phyloP scores from a whole-genome alignment of 2,329 filamentous ascomycete genomes.

The Chlorencoelia australis region DNA sequence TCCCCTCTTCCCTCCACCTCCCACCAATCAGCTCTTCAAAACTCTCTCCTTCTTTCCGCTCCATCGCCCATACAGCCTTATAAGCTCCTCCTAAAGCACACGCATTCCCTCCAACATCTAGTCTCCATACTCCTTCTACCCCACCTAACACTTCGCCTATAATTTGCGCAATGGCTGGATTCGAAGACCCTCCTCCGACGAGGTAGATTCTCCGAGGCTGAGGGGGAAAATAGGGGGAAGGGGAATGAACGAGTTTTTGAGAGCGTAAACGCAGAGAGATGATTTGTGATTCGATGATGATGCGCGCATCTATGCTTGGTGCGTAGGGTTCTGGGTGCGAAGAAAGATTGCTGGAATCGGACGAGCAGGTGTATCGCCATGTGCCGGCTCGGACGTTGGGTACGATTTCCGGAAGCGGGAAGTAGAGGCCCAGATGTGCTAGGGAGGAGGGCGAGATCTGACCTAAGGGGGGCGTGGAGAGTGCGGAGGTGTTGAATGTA shows the following conservation, averaged over 20 bases:
- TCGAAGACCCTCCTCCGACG: slow-evolving; percentile 83
- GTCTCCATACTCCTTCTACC: slow-evolving; percentile 79
- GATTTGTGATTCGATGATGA: slow-evolving; percentile 90
- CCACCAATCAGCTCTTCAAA: slow-evolving; percentile 82
- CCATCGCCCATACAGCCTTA: slow-evolving; percentile 89
- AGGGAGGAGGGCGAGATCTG: slow-evolving; percentile 41
- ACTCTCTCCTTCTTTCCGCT: slow-evolving; percentile 53
- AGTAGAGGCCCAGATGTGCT: slow-evolving; percentile 90
- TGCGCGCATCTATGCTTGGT: slow-evolving; percentile 64
- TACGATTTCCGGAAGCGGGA: slow-evolving; percentile 89
- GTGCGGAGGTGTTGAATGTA: slow-evolving; percentile 65
- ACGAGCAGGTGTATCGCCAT: slow-evolving; percentile 64
- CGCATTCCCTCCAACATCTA: slow-evolving; percentile 91
- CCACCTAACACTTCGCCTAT: slow-evolving; percentile 84
- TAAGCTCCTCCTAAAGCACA: slow-evolving; percentile 91
- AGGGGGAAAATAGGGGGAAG: slow-evolving; percentile 50
- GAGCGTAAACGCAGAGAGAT: slow-evolving; percentile 83
- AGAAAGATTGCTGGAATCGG: slow-evolving; percentile 42
- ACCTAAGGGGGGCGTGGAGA: slow-evolving; percentile 59
- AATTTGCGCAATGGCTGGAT: slow-evolving; percentile 77
- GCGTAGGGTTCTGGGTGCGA: slow-evolving; percentile 37
- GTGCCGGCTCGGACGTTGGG: slow-evolving; percentile 80
- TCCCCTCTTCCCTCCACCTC: slow-evolving; percentile 77
- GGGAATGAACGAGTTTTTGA: slow-evolving; percentile 57
- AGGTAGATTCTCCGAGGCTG: slow-evolving; percentile 89